Evolutionary conservation across 139 green algal genomes (phyloP), one percentile per base, ranked within the genome.

Genomic region (Chlorella sp.): DNA sequence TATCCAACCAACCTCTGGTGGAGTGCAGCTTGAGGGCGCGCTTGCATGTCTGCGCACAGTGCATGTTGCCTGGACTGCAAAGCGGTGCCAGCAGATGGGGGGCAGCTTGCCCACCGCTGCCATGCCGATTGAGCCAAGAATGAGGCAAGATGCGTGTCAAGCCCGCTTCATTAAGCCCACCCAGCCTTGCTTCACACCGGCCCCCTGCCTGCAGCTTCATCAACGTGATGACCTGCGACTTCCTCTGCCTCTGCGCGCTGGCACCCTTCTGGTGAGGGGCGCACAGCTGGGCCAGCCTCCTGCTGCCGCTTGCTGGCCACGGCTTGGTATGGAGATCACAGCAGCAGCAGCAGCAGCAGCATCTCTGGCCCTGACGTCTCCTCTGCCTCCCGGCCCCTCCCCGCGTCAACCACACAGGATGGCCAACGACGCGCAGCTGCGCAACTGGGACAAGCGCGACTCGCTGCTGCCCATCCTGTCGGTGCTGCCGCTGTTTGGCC

Each of bases 221-320:
- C 54, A 94, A 98, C 74, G 92, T 94, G 2, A 96, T 92, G 67
- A 94, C 88, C 19, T 14, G 97, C 1, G 95, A 98, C 90, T 98
- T 97, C 76, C 44, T 86, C 26, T 90, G 90, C 51, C 87, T 95
- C n/a, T 94, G 88, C 16, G 62, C 87, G 0, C 89, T 97, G 51
- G 84, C 88, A 11, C 94, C 94, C 14, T 96, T 97, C 80, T 98
- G 95, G 51, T 60, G 51, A 60, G 51, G 9, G 16, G 11, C 8
- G 46, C 2, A 11, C 22, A 3, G 51, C 51, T 60, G 16, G 2
- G 14, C 11, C 16, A 60, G 51, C 51, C n/a, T n/a, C n/a, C n/a
- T n/a, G n/a, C n/a, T n/a, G n/a, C n/a, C n/a, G n/a, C n/a, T n/a
- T n/a, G n/a, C n/a, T n/a, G n/a, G n/a, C n/a, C n/a, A n/a, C n/a